Percentiles rank a stretch among this genome's conserved stretches.
phyloP scores from a whole-genome alignment of 441 rosid genomes.

The Gossypium davidsonii region DNA sequence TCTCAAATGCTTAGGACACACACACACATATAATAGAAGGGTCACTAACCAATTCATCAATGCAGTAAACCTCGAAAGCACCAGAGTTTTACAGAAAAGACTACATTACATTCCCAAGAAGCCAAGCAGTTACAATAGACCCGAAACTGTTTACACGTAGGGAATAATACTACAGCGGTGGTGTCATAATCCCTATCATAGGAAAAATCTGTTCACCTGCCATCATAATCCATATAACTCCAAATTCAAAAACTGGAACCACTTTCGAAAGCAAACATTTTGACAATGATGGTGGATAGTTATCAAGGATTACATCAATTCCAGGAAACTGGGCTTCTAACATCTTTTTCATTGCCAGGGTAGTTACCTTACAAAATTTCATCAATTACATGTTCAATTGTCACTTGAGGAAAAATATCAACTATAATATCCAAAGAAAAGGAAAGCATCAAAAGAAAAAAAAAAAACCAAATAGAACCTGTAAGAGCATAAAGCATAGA shows the following conservation, averaged over 20 bases:
- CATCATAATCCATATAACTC: slow-evolving; percentile 63
- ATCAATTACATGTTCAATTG: neutral
- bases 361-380: slow-evolving; percentile 54
- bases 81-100: slow-evolving; percentile 89
- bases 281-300: slow-evolving; percentile 76
- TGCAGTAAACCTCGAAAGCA: slow-evolving; percentile 79
- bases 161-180: slow-evolving; percentile 79
- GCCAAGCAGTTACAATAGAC: slow-evolving; percentile 88
- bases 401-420: neutral
- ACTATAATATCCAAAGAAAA: neutral
- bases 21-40: neutral
- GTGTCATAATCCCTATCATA: slow-evolving; percentile 59
- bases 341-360: slow-evolving; percentile 82
- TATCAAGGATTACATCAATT: slow-evolving; percentile 64
- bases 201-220: slow-evolving; percentile 90
- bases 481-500: slow-evolving; percentile 76
- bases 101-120: slow-evolving; percentile 77
- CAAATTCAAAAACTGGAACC: slow-evolving; percentile 78
- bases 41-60: slow-evolving; percentile 58
- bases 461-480: slow-evolving; percentile 23
- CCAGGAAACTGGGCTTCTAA: slow-evolving; percentile 76
- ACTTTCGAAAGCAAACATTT: slow-evolving; percentile 69
- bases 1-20: neutral
- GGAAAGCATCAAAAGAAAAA: neutral
- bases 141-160: slow-evolving; percentile 86